Percentiles rank a stretch among this genome's conserved stretches.
These are phyloP conservation scores for Macrophomina tecta DNA, from an alignment of 2,329 filamentous ascomycete genomes.

Conservation along the genomic window DNA sequence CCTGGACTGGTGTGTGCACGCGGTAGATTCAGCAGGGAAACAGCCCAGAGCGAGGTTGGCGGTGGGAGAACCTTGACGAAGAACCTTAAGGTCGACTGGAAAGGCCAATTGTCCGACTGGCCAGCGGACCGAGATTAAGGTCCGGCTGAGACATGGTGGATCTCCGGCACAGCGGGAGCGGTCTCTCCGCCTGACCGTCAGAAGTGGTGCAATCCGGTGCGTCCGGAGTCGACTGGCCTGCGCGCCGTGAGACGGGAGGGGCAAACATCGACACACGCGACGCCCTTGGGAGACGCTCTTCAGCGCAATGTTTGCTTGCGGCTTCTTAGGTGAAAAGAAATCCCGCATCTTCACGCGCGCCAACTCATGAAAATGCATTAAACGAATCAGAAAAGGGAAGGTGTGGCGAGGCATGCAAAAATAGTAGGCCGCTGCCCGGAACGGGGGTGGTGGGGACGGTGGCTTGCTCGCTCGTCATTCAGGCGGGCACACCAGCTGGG, in stretches of 20 bases:
- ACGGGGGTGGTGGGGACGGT: slow-evolving; percentile 4
- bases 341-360: not conserved
- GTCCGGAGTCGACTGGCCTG: slow-evolving; percentile 1
- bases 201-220: slow-evolving; percentile 3
- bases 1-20: not conserved
- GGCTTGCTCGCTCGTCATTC: slow-evolving; percentile 21
- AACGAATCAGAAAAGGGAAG: slow-evolving; percentile 9
- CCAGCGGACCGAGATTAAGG: slow-evolving; percentile 12
- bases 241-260: not conserved
- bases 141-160: slow-evolving; percentile 12
- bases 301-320: not conserved
- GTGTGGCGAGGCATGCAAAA: slow-evolving; percentile 15
- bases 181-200: not conserved
- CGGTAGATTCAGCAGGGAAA: not conserved
- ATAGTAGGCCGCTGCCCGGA: slow-evolving; percentile 4
- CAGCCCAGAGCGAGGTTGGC: not conserved
- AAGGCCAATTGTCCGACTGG: slow-evolving; percentile 23
- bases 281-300: not conserved
- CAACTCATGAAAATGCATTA: slow-evolving; percentile 17
- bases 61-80: slow-evolving; percentile 9
- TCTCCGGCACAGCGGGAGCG: slow-evolving; percentile 16
- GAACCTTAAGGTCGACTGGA: slow-evolving; percentile 18
- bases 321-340: not conserved
- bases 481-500: slow-evolving; percentile 20
- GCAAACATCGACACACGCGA: not conserved